Percentiles rank a stretch among this genome's conserved stretches.
phyloP scores from a whole-genome alignment of 805 yeast genomes.

The Torulaspora quercuum region DNA sequence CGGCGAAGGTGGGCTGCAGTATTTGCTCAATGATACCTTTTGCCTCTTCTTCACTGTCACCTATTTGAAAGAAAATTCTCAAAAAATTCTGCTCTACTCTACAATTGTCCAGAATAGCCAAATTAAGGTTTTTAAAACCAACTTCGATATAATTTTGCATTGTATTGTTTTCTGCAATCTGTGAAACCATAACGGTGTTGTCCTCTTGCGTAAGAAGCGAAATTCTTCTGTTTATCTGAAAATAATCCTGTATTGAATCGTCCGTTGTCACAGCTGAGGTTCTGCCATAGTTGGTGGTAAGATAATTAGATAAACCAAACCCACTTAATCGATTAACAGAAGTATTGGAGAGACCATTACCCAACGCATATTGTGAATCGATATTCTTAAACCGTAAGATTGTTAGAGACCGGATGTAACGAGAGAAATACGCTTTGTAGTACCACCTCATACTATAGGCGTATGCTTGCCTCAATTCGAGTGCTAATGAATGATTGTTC shows the following conservation, averaged over 20 bases:
- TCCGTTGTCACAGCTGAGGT: conserved; percentile 18
- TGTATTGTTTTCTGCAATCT: conserved; percentile 76
- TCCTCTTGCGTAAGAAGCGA: conserved; percentile 54
- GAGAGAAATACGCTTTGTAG: conserved; percentile 70
- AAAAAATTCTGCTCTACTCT: conserved; percentile 73
- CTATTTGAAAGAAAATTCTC: conserved; percentile 61
- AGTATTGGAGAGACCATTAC: conserved; percentile 38
- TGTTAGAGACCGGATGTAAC: conserved; percentile 70
- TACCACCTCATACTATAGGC: conserved; percentile 91
- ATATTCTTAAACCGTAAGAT: conserved; percentile 53
- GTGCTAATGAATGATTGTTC: conserved; percentile 60
- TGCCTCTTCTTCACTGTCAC: conserved; percentile 41
- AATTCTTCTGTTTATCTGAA: conserved; percentile 55
- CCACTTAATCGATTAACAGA: conserved; percentile 32
- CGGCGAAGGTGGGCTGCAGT: conserved; percentile 50
- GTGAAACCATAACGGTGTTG: conserved; percentile 69
- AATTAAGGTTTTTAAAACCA: conserved; percentile 66
- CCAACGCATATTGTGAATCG: conserved; percentile 56
- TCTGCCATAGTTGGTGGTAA: conserved; percentile 24
- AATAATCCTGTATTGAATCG: conserved; percentile 49
- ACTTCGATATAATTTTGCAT: conserved; percentile 66
- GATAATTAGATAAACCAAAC: conserved; percentile 24
- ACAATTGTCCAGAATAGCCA: conserved; percentile 72
- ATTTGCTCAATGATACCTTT: conserved; percentile 47
- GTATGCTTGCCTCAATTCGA: conserved; percentile 75